These are phyloP conservation scores for Bipolaris zeicola DNA, from an alignment of 2,329 filamentous ascomycete genomes.

Conservation along the genomic window DNA sequence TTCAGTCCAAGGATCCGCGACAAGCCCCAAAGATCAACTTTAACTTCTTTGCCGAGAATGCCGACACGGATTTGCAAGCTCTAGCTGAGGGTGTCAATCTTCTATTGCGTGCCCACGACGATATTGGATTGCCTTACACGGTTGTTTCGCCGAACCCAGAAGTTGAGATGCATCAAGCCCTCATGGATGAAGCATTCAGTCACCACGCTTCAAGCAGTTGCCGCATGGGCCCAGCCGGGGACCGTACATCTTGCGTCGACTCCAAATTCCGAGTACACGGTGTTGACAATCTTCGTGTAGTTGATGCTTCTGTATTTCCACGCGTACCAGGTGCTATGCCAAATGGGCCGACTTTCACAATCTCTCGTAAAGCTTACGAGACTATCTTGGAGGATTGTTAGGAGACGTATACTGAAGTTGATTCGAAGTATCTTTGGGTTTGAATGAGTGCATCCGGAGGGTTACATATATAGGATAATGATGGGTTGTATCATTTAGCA, in stretches of 20 bases:
- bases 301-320: conserved; percentile 62
- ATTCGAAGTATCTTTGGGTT: not conserved
- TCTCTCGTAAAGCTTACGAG: not conserved
- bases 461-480: too few species aligned
- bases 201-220: conserved; percentile 3
- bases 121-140: not conserved
- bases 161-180: conserved; percentile 31
- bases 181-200: conserved; percentile 1
- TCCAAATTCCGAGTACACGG: conserved; percentile 62
- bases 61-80: conserved; percentile 57
- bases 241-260: not conserved
- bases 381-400: not conserved
- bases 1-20: conserved; percentile 64
- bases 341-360: conserved; percentile 2
- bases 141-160: not conserved
- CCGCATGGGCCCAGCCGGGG: not conserved
- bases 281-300: conserved; percentile 62
- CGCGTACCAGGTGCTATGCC: not conserved
- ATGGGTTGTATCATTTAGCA: too few species aligned
- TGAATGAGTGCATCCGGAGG: too few species aligned
- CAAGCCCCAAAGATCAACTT: conserved; percentile 63
- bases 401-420: too few species aligned
- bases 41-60: conserved; percentile 46
- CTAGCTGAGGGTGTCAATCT: conserved; percentile 60
- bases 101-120: not conserved